Evolutionary conservation across 2,329 filamentous ascomycete species (phyloP).

Genomic region (Fusarium secorum): DNA sequence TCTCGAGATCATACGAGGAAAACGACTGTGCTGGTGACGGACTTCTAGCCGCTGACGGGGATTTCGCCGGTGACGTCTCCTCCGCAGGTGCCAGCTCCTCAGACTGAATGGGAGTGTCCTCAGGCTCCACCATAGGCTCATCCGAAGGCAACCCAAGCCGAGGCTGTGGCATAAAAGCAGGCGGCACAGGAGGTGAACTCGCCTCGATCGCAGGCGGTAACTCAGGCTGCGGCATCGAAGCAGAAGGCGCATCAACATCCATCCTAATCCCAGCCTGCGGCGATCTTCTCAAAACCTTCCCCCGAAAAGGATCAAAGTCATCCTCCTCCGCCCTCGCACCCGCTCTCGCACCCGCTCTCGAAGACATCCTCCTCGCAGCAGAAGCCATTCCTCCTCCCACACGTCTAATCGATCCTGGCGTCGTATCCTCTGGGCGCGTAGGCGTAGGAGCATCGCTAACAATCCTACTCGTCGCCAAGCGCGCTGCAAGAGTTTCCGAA

Average conservation of each 20-base stretch:
- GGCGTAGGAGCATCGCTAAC: slow-evolving; percentile 36
- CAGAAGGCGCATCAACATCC: slow-evolving; percentile 15
- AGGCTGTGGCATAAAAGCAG: slow-evolving; percentile 25
- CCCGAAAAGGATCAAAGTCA: slow-evolving; percentile 44
- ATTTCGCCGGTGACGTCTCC: not conserved
- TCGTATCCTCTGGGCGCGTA: slow-evolving; percentile 17
- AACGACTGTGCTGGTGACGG: slow-evolving; percentile 12
- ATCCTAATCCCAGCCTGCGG: slow-evolving; percentile 42
- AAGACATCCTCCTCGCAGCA: slow-evolving; percentile 51
- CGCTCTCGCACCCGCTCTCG: slow-evolving; percentile 56
- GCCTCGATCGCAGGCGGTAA: not conserved
- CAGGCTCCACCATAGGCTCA: not conserved
- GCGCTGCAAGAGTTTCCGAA: slow-evolving; percentile 43
- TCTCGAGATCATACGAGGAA: slow-evolving; percentile 6
- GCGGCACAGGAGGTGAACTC: slow-evolving; percentile 1
- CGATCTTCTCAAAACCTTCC: slow-evolving; percentile 41
- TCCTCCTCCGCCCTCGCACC: slow-evolving; percentile 52
- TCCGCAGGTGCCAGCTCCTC: not conserved
- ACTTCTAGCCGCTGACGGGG: not conserved
- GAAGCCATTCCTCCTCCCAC: slow-evolving; percentile 46
- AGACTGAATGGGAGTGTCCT: not conserved
- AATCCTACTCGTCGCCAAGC: slow-evolving; percentile 40
- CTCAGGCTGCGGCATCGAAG: slow-evolving; percentile 28
- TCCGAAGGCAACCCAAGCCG: not conserved
- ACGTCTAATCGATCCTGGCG: slow-evolving; percentile 22